phyloP scores from a whole-genome alignment of 2,329 filamentous ascomycete species.

The Thermoascus crustaceus region DNA sequence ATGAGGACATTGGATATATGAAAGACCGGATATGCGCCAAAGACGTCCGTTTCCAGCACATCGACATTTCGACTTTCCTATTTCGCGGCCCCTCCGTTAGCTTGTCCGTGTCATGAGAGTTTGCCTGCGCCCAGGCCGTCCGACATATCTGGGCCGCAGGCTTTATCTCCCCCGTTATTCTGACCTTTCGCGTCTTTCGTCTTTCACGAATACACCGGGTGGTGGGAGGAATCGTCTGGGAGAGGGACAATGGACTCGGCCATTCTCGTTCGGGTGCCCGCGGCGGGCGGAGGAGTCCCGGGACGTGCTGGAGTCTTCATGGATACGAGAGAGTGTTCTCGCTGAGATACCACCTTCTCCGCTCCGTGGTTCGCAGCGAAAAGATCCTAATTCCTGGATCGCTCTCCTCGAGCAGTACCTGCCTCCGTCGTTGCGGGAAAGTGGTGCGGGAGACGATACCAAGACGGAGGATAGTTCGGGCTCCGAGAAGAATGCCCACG shows the following conservation, averaged over 20 bases:
- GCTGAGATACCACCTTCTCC: slow-evolving; percentile 10
- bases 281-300: slow-evolving; percentile 13
- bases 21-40: slow-evolving; percentile 21
- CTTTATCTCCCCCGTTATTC: slow-evolving; percentile 10
- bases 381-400: slow-evolving; percentile 26
- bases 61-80: slow-evolving; percentile 22
- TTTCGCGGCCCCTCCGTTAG: slow-evolving; percentile 16
- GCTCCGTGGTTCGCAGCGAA: slow-evolving; percentile 13
- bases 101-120: slow-evolving; percentile 38
- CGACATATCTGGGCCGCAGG: slow-evolving; percentile 26
- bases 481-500: slow-evolving; percentile 11
- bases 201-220: slow-evolving; percentile 7
- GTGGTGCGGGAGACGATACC: slow-evolving; percentile 5
- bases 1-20: slow-evolving; percentile 3
- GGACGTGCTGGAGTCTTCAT: not conserved
- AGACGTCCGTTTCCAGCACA: slow-evolving; percentile 13
- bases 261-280: slow-evolving; percentile 12
- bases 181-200: slow-evolving; percentile 4
- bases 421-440: slow-evolving; percentile 17
- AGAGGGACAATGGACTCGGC: slow-evolving; percentile 16
- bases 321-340: slow-evolving; percentile 12
- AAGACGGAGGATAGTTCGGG: slow-evolving; percentile 1
- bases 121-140: slow-evolving; percentile 29
- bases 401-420: slow-evolving; percentile 26
- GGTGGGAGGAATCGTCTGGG: too few relatives aligned